Evolutionary conservation across 2,329 filamentous ascomycete species (phyloP), one percentile per base, ranked within the genome.

Genomic region (Fusarium irregulare): DNA sequence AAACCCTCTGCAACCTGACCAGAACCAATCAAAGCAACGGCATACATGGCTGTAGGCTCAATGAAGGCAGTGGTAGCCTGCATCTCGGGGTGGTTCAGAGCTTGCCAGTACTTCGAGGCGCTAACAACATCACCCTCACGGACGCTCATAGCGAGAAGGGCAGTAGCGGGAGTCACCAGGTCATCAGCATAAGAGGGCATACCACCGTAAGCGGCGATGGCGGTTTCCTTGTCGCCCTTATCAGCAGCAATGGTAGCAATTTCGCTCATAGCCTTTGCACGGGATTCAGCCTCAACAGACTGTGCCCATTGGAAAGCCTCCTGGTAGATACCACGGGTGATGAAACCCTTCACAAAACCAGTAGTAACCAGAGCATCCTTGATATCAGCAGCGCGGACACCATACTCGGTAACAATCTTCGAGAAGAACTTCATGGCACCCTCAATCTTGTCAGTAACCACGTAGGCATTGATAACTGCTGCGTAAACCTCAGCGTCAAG

Each of bases 11-110:
- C 89, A 50, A 94, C 88, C 75, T 94, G 91, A 44, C 94, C 93
- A 68, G 92, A 93, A 56, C 93, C 92, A 77, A 98, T 92, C 79
- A 98, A 85, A 49, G 94, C 93, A 60, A 97, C 89, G 16, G 92
- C 89, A 76, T 95, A 97, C 93, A 98, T 97, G 60, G 93, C 89
- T 14, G 93, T 92, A 25, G 94, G 92, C 82, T 97, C 94, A 67
- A 97, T 92, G 79, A 97, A 91, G 32, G 89, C 84, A 56, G 86
- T 78, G 14, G 87, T 86, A 34, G 89, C 86, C 54, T 86, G 83
- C 75, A 88, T 85, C 62, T 89, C 86, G 4, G 89, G 86, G 41
- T 84, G 86, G 68, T 86, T 89, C 56, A 98, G 84, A 60, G 92
- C 84, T 56, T 89, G 87, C 94, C 95, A 98, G 82, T 93, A 95